phyloP scores from a whole-genome alignment of 495 filamentous ascomycete genomes.

The Tuber indicum region DNA sequence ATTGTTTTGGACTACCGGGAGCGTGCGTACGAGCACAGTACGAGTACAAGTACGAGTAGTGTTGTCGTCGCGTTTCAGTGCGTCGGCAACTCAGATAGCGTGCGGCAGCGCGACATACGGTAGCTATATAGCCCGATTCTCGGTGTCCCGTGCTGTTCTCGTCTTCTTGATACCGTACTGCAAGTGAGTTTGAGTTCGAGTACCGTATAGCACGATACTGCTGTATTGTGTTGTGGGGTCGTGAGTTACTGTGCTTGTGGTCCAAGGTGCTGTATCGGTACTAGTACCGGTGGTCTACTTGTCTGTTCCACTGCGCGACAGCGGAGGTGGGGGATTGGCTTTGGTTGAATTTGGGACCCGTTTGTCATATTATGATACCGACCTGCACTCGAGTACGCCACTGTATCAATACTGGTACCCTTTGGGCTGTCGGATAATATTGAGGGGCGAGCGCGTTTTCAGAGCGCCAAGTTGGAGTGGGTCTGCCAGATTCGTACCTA shows the following conservation, averaged over 20 bases:
- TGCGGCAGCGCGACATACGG: too few species aligned
- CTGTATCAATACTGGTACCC: neutral
- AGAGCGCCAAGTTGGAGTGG: too few species aligned
- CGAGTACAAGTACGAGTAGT: too few species aligned
- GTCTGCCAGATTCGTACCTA: too few species aligned
- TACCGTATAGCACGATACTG: neutral
- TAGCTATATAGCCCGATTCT: neutral
- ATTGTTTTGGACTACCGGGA: neutral
- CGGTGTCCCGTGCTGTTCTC: neutral
- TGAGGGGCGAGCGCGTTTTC: too few species aligned
- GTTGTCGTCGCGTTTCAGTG: neutral
- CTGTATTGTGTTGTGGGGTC: neutral
- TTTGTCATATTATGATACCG: neutral
- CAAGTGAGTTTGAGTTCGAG: neutral
- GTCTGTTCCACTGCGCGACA: neutral
- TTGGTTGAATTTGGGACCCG: neutral
- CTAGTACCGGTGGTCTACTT: neutral
- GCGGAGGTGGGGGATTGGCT: neutral
- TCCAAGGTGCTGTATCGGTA: neutral
- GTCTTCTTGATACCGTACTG: neutral
- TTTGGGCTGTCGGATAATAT: neutral
- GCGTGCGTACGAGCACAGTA: neutral
- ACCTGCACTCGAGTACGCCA: too few species aligned
- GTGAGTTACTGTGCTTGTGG: neutral
- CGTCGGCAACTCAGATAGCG: neutral